These are phyloP conservation scores for Psilocybe cubensis DNA, from an alignment of 768 basidiomycete species.

Conservation along the genomic window DNA sequence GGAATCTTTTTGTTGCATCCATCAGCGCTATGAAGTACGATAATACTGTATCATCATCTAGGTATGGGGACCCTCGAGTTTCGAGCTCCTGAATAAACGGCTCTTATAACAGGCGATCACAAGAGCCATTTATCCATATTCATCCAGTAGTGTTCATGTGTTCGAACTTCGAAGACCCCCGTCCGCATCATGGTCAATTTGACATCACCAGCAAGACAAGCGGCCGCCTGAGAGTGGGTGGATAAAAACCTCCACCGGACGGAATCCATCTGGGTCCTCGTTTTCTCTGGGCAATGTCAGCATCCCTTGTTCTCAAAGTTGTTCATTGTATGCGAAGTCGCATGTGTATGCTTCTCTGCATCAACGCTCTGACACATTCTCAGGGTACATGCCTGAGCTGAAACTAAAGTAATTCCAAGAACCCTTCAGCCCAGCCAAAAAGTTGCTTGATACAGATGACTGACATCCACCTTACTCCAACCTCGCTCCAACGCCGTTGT, in stretches of 20 bases:
- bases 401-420: not conserved
- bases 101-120: not conserved
- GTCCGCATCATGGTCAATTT: not conserved
- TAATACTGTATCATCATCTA: not conserved
- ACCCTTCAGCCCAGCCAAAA: not conserved
- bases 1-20: not conserved
- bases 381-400: not conserved
- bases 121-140: not conserved
- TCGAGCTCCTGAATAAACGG: slow-evolving; percentile 1
- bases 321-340: not conserved
- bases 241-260: too few species aligned
- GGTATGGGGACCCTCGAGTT: not conserved
- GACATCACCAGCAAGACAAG: not conserved
- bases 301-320: not conserved
- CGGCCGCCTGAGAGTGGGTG: not conserved
- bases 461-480: not conserved
- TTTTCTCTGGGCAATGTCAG: not conserved
- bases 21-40: not conserved
- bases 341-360: not conserved
- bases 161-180: not conserved
- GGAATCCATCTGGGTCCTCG: not conserved
- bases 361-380: not conserved
- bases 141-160: not conserved
- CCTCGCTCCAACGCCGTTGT: not conserved
- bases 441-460: not conserved